Evolutionary conservation across 2,329 filamentous ascomycete species (phyloP).

Genomic region (Pyrenophora seminiperda): DNA sequence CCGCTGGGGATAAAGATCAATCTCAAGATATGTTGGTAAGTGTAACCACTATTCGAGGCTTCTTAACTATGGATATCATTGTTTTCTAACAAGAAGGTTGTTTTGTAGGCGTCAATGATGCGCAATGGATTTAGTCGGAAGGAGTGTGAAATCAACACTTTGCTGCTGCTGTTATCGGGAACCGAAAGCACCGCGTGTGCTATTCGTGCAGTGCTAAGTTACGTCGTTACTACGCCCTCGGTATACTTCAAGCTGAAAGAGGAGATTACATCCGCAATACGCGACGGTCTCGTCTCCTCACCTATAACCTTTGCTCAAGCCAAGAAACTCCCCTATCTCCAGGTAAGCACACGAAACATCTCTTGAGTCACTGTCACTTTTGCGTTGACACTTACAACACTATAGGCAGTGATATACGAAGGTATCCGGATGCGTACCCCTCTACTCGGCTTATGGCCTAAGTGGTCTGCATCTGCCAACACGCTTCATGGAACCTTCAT

Average conservation of each 20-base stretch:
- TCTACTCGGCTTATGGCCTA: conserved; percentile 2
- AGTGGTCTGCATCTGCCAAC: conserved; percentile 1
- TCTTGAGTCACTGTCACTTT: neutral
- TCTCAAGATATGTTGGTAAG: too few relatives aligned
- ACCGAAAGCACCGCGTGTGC: neutral
- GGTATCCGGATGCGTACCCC: conserved; percentile 39
- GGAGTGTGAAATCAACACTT: too few relatives aligned
- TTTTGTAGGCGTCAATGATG: too few relatives aligned
- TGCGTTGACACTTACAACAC: neutral
- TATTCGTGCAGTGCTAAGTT: conserved; percentile 3
- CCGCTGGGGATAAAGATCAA: too few relatives aligned
- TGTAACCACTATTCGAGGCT: too few relatives aligned
- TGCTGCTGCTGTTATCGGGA: too few relatives aligned
- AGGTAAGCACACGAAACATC: neutral
- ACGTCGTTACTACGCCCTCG: conserved; percentile 7
- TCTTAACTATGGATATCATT: too few relatives aligned
- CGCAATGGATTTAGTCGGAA: too few relatives aligned
- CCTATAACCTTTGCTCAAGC: conserved; percentile 15
- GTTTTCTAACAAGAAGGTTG: too few relatives aligned
- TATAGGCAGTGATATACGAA: conserved; percentile 19
- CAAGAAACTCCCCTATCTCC: conserved; percentile 19
- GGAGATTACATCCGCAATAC: conserved; percentile 12
- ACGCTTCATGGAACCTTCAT: neutral
- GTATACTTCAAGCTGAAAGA: conserved; percentile 10
- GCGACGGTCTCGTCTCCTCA: neutral